Evolutionary conservation across 2,329 filamentous ascomycete species (phyloP), one percentile per base, ranked within the genome.

Genomic region (Fusarium goolgardi): DNA sequence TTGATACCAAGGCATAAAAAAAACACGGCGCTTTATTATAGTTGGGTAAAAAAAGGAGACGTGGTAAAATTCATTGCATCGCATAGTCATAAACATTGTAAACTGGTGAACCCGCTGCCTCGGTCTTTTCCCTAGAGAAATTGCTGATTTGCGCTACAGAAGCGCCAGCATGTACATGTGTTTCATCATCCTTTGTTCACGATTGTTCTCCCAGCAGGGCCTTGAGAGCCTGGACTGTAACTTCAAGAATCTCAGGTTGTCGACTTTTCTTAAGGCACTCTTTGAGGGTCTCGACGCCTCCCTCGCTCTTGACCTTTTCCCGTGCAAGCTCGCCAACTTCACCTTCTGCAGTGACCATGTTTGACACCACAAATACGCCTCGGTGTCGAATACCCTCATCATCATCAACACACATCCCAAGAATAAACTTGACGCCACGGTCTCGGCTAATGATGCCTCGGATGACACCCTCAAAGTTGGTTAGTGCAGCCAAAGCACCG

Each of bases 401-500:
- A 8, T 91, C 87, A 67, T 97, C 93, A 18, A 83, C 82, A 73
- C 93, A 97, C 75, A 98, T 80, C 0, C 85, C 88, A n/a, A 99
- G 78, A n/a, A 98, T 73, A n/a, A 93, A 87, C 64, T 89, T 84
- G 6, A 96, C 84, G 1, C 93, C 93, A 16, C 91, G 85, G 7
- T 92, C 88, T 35, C 91, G 84, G 61, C 88, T 86, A 37, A 97
- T 73, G 5, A 98, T 85, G 6, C 86, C 90, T 4, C 86, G 84
- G 2, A 95, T 90, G 0, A 92, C 91, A 2, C 86, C 85, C 71
- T 96, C 92, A 76, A 90, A 94, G 31, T 89, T 88, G 0, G 94
- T 94, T 25, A 99, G 80, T 79, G 92, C 92, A 1, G 95, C 96
- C 50, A 99, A 78, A 0, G 94, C 95, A 2, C 96, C 96, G 4